These are phyloP conservation scores for Rhodotorula sp. DNA, from an alignment of 1,284 basidiomycete genomes.

Conservation along the genomic window DNA sequence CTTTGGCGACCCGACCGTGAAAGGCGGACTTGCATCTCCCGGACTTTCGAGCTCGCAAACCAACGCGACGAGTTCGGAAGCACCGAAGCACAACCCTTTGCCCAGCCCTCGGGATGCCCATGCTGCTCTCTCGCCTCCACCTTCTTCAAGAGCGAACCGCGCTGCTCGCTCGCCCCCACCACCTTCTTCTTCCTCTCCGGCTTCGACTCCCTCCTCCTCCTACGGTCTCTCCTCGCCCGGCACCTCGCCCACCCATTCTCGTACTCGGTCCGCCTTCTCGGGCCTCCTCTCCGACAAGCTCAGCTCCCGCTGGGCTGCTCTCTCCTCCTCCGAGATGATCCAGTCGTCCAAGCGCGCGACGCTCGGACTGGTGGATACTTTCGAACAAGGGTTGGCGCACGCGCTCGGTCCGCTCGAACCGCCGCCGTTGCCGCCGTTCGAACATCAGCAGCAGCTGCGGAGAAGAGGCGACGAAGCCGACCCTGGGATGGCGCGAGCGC, in stretches of 20 bases:
- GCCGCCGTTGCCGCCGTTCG: conserved; percentile 5
- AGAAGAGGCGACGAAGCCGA: neutral
- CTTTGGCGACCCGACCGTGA: no score
- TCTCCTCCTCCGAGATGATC: conserved; percentile 31
- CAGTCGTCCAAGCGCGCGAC: conserved; percentile 34
- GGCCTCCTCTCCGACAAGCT: conserved; percentile 3
- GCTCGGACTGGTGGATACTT: conserved; percentile 40
- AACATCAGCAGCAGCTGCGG: neutral
- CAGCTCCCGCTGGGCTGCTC: conserved; percentile 2
- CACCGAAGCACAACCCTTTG: neutral
- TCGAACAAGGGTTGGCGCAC: conserved; percentile 35
- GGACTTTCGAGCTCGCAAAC: neutral
- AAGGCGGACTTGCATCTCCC: no score
- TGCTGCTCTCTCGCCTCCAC: neutral
- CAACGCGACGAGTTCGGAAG: neutral
- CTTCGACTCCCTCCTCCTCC: neutral
- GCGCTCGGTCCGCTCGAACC: conserved; percentile 37
- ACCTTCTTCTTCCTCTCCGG: neutral
- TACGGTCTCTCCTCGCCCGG: neutral
- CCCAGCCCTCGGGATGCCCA: no score
- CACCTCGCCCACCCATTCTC: neutral
- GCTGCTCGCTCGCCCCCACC: neutral
- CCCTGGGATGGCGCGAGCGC: neutral
- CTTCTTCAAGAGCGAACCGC: neutral
- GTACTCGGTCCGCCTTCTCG: conserved; percentile 2